Conservation (phyloP, 306 rosid species). For the Vigna trinervia region DNA sequence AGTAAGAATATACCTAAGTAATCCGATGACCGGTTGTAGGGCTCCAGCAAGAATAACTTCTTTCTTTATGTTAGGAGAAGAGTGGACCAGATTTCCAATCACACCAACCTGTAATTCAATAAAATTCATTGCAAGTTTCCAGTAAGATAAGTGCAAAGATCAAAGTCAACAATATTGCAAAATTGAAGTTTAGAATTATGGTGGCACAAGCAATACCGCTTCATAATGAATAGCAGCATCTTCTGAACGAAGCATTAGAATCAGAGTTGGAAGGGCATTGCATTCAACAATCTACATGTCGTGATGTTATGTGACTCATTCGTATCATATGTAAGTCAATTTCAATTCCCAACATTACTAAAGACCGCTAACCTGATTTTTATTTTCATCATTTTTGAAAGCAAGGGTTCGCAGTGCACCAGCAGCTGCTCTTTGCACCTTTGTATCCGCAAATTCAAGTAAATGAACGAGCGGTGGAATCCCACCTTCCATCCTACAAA, state of each 20-base stretch:
- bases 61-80: constrained; percentile 89
- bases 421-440: constrained; percentile 97
- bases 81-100: constrained; percentile 91
- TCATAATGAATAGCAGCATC: constrained; percentile 94
- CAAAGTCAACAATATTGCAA: constrained; percentile 14
- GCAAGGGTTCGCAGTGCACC: constrained; percentile 90
- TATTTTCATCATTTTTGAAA: constrained; percentile 83
- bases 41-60: constrained; percentile 96
- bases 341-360: constrained; percentile 28
- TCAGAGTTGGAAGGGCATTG: constrained; percentile 92
- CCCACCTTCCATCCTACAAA: constrained; percentile 85
- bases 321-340: constrained; percentile 14
- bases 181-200: constrained; percentile 9
- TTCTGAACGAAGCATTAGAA: constrained; percentile 89
- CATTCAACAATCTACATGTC: constrained; percentile 81
- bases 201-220: constrained; percentile 62
- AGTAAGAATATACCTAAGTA: constrained; percentile 64
- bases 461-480: constrained; percentile 89
- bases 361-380: constrained; percentile 68
- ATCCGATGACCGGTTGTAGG: constrained; percentile 87
- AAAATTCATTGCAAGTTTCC: constrained; percentile 38
- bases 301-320: constrained; percentile 26
- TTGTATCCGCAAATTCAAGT: constrained; percentile 80
- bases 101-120: constrained; percentile 78
- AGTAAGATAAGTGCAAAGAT: constrained; percentile 31